phyloP scores from a whole-genome alignment of 2,329 filamentous ascomycete species.

The Lachnellula subtilissima region DNA sequence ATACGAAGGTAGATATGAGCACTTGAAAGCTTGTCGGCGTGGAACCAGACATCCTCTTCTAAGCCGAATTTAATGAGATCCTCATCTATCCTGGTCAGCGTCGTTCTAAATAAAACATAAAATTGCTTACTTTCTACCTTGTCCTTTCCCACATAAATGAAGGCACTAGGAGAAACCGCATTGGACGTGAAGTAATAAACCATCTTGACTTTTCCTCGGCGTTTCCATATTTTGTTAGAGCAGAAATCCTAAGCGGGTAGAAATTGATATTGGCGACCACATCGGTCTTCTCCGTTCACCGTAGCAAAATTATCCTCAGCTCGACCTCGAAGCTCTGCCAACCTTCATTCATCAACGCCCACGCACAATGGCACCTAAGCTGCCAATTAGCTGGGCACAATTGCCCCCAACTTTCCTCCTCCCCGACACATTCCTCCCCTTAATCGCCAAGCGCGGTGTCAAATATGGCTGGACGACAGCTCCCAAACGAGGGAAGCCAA shows the following conservation, averaged over 20 bases:
- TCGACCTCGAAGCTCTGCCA: neutral
- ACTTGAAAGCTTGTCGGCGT: slow-evolving; percentile 94
- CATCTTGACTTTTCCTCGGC: slow-evolving; percentile 49
- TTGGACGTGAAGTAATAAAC: slow-evolving; percentile 95
- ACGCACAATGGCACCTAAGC: slow-evolving; percentile 33
- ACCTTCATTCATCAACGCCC: slow-evolving; percentile 8
- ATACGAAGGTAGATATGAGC: slow-evolving; percentile 95
- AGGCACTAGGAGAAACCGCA: slow-evolving; percentile 73
- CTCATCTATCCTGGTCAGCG: slow-evolving; percentile 61
- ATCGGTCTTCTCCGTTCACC: slow-evolving; percentile 17
- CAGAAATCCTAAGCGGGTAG: slow-evolving; percentile 1
- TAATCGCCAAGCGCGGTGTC: slow-evolving; percentile 31
- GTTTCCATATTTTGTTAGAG: slow-evolving; percentile 20
- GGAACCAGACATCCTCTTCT: slow-evolving; percentile 98
- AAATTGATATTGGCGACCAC: slow-evolving; percentile 29
- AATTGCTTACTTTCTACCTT: slow-evolving; percentile 81
- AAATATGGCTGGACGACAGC: slow-evolving; percentile 55
- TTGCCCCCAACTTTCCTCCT: slow-evolving; percentile 29
- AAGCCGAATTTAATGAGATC: slow-evolving; percentile 91
- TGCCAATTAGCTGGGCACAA: slow-evolving; percentile 31
- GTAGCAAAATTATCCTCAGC: slow-evolving; percentile 19
- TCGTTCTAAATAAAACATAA: neutral
- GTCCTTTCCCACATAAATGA: slow-evolving; percentile 96
- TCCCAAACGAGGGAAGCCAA: slow-evolving; percentile 46
- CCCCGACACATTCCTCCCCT: slow-evolving; percentile 29